These are phyloP conservation scores for Polyporus tsugae DNA, from an alignment of 1,284 basidiomycete species.

Conservation along the genomic window DNA sequence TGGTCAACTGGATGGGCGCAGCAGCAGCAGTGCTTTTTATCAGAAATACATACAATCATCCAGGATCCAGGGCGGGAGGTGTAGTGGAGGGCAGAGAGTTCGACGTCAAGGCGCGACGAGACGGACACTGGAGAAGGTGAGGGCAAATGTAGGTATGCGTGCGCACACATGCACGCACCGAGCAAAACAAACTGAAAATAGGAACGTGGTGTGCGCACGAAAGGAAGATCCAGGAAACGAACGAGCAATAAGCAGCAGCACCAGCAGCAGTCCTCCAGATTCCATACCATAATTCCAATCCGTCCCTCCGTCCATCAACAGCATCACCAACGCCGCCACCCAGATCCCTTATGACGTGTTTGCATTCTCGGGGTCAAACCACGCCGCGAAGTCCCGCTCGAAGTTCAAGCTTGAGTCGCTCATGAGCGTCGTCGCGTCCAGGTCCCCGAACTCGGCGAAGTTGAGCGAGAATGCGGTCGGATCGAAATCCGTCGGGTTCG, in stretches of 20 bases:
- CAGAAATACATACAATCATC: slow-evolving; percentile 38
- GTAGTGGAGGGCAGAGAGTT: background rate
- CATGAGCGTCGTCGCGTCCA: slow-evolving; percentile 20
- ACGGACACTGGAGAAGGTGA: background rate
- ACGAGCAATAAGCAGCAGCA: background rate
- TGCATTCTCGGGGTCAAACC: slow-evolving; percentile 58
- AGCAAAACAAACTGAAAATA: background rate
- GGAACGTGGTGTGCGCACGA: too few species aligned
- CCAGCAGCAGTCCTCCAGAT: slow-evolving; percentile 14
- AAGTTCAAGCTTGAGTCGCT: slow-evolving; percentile 59
- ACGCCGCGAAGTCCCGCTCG: slow-evolving; percentile 73
- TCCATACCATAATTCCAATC: slow-evolving; percentile 8
- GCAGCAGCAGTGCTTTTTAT: slow-evolving; percentile 30
- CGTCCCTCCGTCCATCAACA: background rate
- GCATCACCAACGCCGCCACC: background rate
- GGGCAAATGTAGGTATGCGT: background rate
- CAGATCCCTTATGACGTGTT: slow-evolving; percentile 2
- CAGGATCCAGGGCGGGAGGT: slow-evolving; percentile 20
- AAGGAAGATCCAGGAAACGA: background rate
- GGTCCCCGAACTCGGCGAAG: slow-evolving; percentile 19
- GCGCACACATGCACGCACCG: background rate
- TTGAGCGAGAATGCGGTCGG: slow-evolving; percentile 49
- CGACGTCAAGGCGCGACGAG: background rate
- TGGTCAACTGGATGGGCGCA: slow-evolving; percentile 13
- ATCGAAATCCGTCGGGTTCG: slow-evolving; percentile 51